Conservation (phyloP, 441 rosid genomes). For the Gossypium schwendimanii region DNA sequence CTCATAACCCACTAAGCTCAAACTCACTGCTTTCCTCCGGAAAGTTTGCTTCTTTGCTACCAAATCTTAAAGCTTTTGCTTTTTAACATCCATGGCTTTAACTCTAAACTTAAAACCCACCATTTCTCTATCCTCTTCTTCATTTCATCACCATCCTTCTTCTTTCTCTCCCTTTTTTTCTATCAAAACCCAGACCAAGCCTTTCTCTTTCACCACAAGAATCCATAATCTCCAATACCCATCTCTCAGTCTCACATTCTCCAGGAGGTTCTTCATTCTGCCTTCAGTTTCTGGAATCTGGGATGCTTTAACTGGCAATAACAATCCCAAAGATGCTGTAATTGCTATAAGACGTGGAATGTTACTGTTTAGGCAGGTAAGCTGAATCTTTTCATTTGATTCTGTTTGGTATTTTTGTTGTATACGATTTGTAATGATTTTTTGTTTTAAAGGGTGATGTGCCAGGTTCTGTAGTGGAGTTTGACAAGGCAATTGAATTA, state of each 20-base stretch:
- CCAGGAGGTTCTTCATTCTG: conserved; percentile 56
- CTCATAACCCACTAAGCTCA: neutral
- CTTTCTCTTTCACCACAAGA: conserved; percentile 20
- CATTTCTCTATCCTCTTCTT: conserved; percentile 15
- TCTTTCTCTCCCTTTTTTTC: conserved; percentile 19
- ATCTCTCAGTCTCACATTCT: conserved; percentile 28
- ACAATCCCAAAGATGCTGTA: conserved; percentile 53
- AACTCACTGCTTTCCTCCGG: neutral
- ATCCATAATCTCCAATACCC: conserved; percentile 28
- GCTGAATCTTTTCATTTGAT: neutral
- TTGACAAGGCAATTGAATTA: conserved; percentile 68
- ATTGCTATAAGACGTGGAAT: conserved; percentile 64
- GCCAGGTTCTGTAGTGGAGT: conserved; percentile 61
- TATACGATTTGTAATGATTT: neutral
- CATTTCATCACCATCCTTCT: neutral
- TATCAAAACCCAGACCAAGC: conserved; percentile 1
- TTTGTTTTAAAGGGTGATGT: conserved; percentile 58
- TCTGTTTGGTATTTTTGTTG: neutral
- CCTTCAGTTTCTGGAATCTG: conserved; percentile 75
- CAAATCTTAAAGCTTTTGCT: neutral
- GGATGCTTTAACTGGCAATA: conserved; percentile 66
- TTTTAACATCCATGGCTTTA: conserved; percentile 37
- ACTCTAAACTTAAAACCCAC: conserved; percentile 28
- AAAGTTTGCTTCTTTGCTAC: neutral
- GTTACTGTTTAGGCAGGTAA: conserved; percentile 70